A percentile compares a stretch with the other conserved stretches of the same genome.
Conservation (phyloP, 257 asterid species). For the Penstemon barbatus region DNA sequence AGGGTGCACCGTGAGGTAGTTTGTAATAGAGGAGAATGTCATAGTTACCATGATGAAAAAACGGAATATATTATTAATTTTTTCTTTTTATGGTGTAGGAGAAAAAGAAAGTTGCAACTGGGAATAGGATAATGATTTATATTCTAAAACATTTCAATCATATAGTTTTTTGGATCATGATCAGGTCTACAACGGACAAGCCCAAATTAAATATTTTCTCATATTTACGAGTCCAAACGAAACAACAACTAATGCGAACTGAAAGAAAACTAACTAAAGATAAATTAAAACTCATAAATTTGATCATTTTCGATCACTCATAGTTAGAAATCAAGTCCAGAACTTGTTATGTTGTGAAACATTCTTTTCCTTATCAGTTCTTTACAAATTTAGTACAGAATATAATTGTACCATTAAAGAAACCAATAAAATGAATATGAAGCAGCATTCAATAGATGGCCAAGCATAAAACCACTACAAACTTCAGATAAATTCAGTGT, state of each 20-base stretch:
- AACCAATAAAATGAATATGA: slow-evolving; percentile 2
- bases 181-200: slow-evolving; percentile 14
- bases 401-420: background rate
- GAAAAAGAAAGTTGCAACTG: slow-evolving; percentile 11
- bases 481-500: background rate
- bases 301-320: background rate
- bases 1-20: slow-evolving; percentile 12
- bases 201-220: slow-evolving; percentile 8
- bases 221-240: background rate
- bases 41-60: slow-evolving; percentile 1
- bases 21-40: slow-evolving; percentile 12
- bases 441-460: background rate
- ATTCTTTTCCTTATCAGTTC: background rate
- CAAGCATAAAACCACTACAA: slow-evolving; percentile 11
- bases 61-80: slow-evolving; percentile 8
- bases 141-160: slow-evolving; percentile 8
- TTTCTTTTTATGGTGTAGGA: slow-evolving; percentile 10
- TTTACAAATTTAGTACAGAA: slow-evolving; percentile 7
- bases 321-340: background rate
- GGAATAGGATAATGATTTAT: slow-evolving; percentile 16
- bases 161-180: background rate
- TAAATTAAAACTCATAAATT: background rate
- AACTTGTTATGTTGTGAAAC: background rate
- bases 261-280: slow-evolving; percentile 11
- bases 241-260: slow-evolving; percentile 11